Evolutionary conservation across 805 yeast species (phyloP), one percentile per base, ranked within the genome.

Genomic region (Wickerhamomyces mucosus): DNA sequence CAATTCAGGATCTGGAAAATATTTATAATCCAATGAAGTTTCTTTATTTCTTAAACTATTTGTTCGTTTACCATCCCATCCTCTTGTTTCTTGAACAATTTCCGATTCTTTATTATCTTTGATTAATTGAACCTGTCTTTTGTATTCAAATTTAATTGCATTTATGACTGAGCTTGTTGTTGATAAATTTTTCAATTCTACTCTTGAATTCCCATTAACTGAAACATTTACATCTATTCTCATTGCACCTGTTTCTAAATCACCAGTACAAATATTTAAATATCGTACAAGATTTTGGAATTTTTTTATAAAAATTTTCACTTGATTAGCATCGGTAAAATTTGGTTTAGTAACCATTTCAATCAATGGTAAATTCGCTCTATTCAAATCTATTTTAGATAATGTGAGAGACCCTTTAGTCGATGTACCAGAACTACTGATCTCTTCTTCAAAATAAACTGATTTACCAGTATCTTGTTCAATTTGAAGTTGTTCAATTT

Each of bases 401-500:
- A 43, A 32, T 2, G 52, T 53, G n/a, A n/a, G n/a, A n/a, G n/a
- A n/a, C n/a, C n/a, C n/a, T n/a, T n/a, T n/a, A n/a, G n/a, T n/a
- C n/a, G n/a, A n/a, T 21, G 53, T 61, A 4, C 28, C 30, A n/a
- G 23, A 3, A n/a, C 34, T 31, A 16, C 33, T 36, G 3, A 31
- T 18, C 15, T 38, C 43, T 1, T 31, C 43, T 7, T 59, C 57
- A 13, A 60, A 62, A 52, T 84, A 78, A 13, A 67, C 60, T 1
- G 89, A 71, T 46, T 84, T 78, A 2, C 94, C 97, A 0, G 96
- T 89, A 50, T 89, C 98, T 55, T 92, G 98, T 51, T 92, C 98
- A 15, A 92, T 58, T 51, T 92, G 98, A 24, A 92, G 56, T 55
- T 89, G 96, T 34, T 69, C 75, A 17, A 92, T 75, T 3, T 70